These are phyloP conservation scores for Diaporthe vaccinii DNA, from an alignment of 2,329 filamentous ascomycete genomes.

Conservation along the genomic window DNA sequence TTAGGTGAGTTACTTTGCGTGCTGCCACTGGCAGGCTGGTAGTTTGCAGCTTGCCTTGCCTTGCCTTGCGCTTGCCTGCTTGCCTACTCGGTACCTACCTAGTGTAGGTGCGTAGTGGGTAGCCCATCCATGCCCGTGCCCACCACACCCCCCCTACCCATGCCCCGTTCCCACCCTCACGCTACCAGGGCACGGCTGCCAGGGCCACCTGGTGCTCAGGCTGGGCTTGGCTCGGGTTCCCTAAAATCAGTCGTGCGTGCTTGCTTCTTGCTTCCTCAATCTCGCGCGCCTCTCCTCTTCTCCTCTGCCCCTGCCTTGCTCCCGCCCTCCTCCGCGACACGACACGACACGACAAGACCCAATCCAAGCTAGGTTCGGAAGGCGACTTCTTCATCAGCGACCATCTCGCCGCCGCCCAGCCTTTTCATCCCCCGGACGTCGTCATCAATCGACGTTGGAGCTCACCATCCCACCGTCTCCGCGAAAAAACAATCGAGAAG, in stretches of 20 bases:
- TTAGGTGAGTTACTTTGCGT: conserved; percentile 30
- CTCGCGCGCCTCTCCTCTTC: conserved; percentile 33
- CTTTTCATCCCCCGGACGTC: background rate
- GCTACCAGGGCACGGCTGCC: conserved; percentile 24
- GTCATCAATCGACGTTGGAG: background rate
- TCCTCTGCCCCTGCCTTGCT: conserved; percentile 20
- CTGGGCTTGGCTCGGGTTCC: conserved; percentile 29
- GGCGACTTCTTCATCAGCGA: conserved; percentile 1
- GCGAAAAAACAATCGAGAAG: conserved; percentile 15
- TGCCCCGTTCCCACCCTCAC: conserved; percentile 20
- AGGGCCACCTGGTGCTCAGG: conserved; percentile 27
- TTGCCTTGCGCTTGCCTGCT: conserved; percentile 10
- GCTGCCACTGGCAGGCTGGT: conserved; percentile 27
- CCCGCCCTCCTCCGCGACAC: conserved; percentile 31
- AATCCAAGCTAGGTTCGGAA: background rate
- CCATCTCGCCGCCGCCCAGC: conserved; percentile 16
- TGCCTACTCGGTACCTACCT: background rate
- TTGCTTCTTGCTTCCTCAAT: conserved; percentile 30
- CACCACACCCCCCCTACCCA: background rate
- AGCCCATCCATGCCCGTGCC: conserved; percentile 24
- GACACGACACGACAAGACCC: conserved; percentile 16
- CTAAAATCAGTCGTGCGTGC: conserved; percentile 33
- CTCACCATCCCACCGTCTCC: conserved; percentile 1
- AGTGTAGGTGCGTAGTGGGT: background rate
- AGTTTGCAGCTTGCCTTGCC: conserved; percentile 29